Conservation (phyloP, 2,329 filamentous ascomycete genomes). For the Ramularia endophylla region DNA sequence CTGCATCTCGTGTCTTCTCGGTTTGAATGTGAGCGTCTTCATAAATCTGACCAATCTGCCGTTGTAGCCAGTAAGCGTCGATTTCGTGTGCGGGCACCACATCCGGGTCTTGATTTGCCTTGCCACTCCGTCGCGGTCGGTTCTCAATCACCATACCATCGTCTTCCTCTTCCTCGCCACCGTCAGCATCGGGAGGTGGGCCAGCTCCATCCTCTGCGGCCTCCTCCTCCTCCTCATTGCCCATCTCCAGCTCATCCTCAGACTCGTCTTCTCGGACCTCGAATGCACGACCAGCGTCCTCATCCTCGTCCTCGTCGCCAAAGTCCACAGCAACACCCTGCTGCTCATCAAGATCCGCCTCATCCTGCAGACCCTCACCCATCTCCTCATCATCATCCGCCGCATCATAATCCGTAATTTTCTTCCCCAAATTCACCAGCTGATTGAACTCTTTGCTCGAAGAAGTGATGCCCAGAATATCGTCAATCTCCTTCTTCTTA, state of each 20-base stretch:
- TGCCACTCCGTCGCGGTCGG: constrained; percentile 45
- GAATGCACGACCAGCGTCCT: constrained; percentile 71
- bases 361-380: constrained; percentile 61
- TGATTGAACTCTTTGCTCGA: constrained; percentile 93
- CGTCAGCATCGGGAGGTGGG: constrained; percentile 38
- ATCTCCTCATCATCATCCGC: constrained; percentile 93
- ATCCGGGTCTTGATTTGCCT: constrained; percentile 48
- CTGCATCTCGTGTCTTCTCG: constrained; percentile 79
- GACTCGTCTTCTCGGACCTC: constrained; percentile 82
- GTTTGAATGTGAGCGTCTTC: constrained; percentile 88
- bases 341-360: constrained; percentile 77
- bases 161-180: constrained; percentile 55
- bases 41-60: constrained; percentile 83
- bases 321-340: constrained; percentile 98
- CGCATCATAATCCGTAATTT: constrained; percentile 96
- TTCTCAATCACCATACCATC: constrained; percentile 83
- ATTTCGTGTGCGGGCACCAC: constrained; percentile 79
- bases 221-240: constrained; percentile 26
- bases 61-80: constrained; percentile 94
- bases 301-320: constrained; percentile 75
- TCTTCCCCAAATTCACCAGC: constrained; percentile 91
- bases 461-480: constrained; percentile 78
- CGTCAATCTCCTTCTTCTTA: constrained; percentile 96
- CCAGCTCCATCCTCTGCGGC: constrained; percentile 43
- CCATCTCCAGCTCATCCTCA: constrained; percentile 57